Evolutionary conservation across 1,284 basidiomycete species (phyloP), one percentile per base, ranked within the genome.

Genomic region (Pascua sp.): DNA sequence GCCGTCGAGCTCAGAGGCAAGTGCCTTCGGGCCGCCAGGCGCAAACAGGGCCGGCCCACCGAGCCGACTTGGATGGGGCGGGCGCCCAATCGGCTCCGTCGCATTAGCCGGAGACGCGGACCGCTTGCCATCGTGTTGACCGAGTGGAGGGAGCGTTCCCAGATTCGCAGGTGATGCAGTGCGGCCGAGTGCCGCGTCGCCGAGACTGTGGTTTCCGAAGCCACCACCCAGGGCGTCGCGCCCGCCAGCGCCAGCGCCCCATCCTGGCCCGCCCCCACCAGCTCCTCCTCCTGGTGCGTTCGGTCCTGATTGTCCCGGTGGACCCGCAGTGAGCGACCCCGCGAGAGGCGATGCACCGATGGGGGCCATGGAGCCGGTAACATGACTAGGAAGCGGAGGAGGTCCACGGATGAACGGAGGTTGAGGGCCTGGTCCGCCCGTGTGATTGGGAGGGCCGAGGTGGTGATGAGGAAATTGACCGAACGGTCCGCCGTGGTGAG

Each of bases 331-430:
- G 5, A 75, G 63, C 2, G 72, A 72, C 4, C 72, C 74, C 16
- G 72, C 72, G 5, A 76, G 62, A 1, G 71, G 72, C 0, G 74
- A 76, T n/a, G 71, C 68, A 8, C 67, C 68, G 11, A 70, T 55
- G 37, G 53, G 61, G 15, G 65, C 55, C 4, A 67, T 53, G 8
- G 66, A 7, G 4, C 24, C 56, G 5, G 56, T 51, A 15, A 61
- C 63, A 13, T 55, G 49, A 0, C 58, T 37, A 16, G 47, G 55
- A 47, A 69, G 57, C 8, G 59, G 56, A 8, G 61, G 56, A 1
- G 57, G 48, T 9, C 59, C 51, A 5, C 17, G 45, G 24, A 62
- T 59, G 38, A 17, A 42, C 56, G 24, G 24, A 32, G 50, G 56
- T 10, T 51, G 47, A 8, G 64, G 55, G 36, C 40, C 42, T 15